A percentile compares a stretch with the other conserved stretches of the same genome.
phyloP scores from a whole-genome alignment of 768 basidiomycete species.

The Leccinum variicolor region DNA sequence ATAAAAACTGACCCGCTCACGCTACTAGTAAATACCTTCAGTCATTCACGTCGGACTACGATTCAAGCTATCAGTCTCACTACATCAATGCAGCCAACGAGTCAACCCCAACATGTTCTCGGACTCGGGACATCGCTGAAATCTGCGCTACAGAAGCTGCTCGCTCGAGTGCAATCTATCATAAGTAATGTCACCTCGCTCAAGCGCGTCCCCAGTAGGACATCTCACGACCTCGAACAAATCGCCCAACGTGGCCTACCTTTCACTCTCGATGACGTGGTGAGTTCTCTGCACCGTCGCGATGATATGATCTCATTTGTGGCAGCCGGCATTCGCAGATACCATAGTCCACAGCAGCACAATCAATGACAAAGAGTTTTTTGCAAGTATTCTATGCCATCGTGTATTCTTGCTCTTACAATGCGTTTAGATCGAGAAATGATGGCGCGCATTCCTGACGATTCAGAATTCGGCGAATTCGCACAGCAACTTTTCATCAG shows the following conservation, averaged over 20 bases:
- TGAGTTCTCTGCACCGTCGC: conserved; percentile 10
- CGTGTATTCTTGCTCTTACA: conserved; percentile 4
- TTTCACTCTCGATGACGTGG: conserved; percentile 25
- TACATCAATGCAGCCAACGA: too few species aligned
- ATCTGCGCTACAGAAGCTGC: conserved; percentile 10
- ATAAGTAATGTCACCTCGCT: not conserved
- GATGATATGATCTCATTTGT: too few species aligned
- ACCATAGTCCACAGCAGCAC: conserved; percentile 42
- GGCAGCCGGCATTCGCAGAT: conserved; percentile 48
- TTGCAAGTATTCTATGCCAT: conserved; percentile 40
- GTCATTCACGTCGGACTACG: too few species aligned
- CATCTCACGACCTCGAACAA: conserved; percentile 27
- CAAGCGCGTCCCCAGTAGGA: conserved; percentile 7
- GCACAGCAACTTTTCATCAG: conserved; percentile 51
- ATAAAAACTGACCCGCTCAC: too few species aligned
- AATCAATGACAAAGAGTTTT: conserved; percentile 56
- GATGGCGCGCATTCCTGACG: conserved; percentile 51
- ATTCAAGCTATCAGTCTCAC: too few species aligned
- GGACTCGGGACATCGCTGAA: not conserved
- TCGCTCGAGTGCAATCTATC: conserved; percentile 9
- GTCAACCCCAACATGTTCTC: too few species aligned
- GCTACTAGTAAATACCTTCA: too few species aligned
- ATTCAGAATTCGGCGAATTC: conserved; percentile 26
- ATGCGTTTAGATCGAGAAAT: conserved; percentile 61
- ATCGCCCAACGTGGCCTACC: conserved; percentile 26